A percentile compares a stretch with the other conserved stretches of the same genome.
Evolutionary conservation across 2,329 filamentous ascomycete species (phyloP).

Genomic region (Diaporthe eres): DNA sequence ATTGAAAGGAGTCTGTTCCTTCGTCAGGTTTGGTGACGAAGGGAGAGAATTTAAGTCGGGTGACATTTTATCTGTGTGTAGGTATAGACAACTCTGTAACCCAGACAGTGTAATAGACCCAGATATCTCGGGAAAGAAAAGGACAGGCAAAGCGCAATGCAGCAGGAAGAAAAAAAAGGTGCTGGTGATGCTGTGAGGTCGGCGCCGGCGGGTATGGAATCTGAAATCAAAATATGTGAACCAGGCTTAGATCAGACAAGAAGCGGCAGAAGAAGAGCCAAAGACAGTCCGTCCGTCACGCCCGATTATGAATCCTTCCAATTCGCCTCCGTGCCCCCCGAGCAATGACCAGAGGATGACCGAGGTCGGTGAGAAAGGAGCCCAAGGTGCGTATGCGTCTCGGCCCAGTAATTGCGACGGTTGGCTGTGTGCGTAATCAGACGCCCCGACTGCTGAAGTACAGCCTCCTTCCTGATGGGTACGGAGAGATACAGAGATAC

Average conservation of each 20-base stretch:
- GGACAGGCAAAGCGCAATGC: slow-evolving; percentile 31
- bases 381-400: slow-evolving; percentile 30
- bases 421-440: slow-evolving; percentile 1
- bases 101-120: slow-evolving; percentile 22
- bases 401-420: slow-evolving; percentile 13
- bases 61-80: slow-evolving; percentile 65
- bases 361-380: slow-evolving; percentile 33
- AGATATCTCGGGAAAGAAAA: slow-evolving; percentile 33
- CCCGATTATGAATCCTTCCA: slow-evolving; percentile 36
- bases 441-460: not conserved
- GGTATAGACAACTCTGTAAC: slow-evolving; percentile 31
- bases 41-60: slow-evolving; percentile 82
- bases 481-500: slow-evolving; percentile 30
- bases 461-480: slow-evolving; percentile 39
- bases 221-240: slow-evolving; percentile 3
- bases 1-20: slow-evolving; percentile 31
- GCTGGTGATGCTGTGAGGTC: not conserved
- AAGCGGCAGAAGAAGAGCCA: slow-evolving; percentile 1
- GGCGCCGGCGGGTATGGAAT: slow-evolving; percentile 5
- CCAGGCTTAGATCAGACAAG: slow-evolving; percentile 4
- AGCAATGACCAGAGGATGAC: slow-evolving; percentile 33
- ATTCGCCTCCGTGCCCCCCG: slow-evolving; percentile 21
- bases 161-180: not conserved
- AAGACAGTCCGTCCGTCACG: slow-evolving; percentile 31
- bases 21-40: slow-evolving; percentile 57